Evolutionary conservation across 2,329 filamentous ascomycete species (phyloP), one percentile per base, ranked within the genome.

Genomic region (Diplodia intermedia): DNA sequence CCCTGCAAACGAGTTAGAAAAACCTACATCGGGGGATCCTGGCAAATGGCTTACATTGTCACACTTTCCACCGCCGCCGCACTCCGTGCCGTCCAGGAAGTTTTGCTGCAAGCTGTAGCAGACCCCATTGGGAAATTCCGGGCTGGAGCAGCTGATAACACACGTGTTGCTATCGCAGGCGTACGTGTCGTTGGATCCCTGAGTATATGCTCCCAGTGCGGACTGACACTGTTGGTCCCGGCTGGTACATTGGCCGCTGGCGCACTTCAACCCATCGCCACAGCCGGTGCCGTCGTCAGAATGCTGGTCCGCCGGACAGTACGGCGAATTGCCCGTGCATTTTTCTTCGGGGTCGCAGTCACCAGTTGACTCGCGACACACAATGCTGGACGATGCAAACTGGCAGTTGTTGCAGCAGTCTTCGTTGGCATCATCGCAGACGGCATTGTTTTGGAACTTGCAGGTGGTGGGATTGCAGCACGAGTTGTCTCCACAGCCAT

Each of bases 241-340:
- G 65, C 91, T 95, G 3, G 95, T 99, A 79, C 95, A 99, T 80
- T 98, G 94, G 14, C 95, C 95, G 55, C 91, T 94, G 36, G 95
- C 93, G 77, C 95, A 99, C 38, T 87, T 81, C 38, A 98, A 85
- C 1, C 87, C 86, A 62, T 82, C 81, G 40, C 92, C 93, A 76
- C 95, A 99, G 20, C 81, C 80, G 4, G 86, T 83, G 40, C 89
- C 95, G 77, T 98, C 89, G 0, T 87, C 81, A 60, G 88, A 83
- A 72, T 88, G 91, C 63, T 83, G 73, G 77, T 99, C 93, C 1
- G 80, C 75, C 0, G 95, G 95, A 75, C 95, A 99, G 50, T 85
- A 83, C 15, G 91, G 88, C 9, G 85, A 84, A 60, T 79, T 86
- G 68, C 95, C 95, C 3, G 88, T 87, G 77, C 95, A 99, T 2